Conservation (phyloP, 805 yeast genomes). For the Brettanomyces naardenensis region DNA sequence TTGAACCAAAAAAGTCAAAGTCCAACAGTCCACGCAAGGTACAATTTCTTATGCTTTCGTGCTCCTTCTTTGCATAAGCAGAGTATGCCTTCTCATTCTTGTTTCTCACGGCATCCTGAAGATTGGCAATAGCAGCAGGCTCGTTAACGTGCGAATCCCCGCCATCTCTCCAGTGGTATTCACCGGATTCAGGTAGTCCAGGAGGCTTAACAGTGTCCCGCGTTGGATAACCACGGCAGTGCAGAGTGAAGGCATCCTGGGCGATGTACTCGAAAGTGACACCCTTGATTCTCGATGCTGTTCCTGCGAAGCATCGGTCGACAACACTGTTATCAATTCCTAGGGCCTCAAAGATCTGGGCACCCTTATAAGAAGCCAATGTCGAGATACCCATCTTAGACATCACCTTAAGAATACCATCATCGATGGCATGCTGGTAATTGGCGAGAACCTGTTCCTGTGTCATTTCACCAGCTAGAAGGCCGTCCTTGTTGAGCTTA, state of each 20-base stretch:
- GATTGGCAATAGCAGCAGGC: constrained; percentile 88
- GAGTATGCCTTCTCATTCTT: constrained; percentile 92
- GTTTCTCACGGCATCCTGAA: constrained; percentile 97
- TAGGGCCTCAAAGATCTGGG: constrained; percentile 94
- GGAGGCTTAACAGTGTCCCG: constrained; percentile 63
- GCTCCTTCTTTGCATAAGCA: constrained; percentile 80
- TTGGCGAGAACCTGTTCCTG: constrained; percentile 60
- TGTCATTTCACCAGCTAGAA: constrained; percentile 48
- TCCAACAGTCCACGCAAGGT: constrained; percentile 91
- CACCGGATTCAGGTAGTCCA: constrained; percentile 89
- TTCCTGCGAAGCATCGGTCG: constrained; percentile 93
- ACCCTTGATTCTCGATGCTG: constrained; percentile 95
- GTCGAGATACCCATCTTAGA: constrained; percentile 99
- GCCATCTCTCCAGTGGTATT: constrained; percentile 98
- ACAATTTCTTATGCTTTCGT: constrained; percentile 86
- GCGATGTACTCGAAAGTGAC: constrained; percentile 93
- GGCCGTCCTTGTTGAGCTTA: constrained; percentile 74
- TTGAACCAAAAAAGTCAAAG: constrained; percentile 67
- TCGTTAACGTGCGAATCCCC: constrained; percentile 94
- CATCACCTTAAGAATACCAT: constrained; percentile 94
- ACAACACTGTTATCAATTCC: constrained; percentile 94
- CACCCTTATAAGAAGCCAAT: constrained; percentile 96
- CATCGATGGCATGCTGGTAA: constrained; percentile 78
- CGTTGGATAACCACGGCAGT: constrained; percentile 84
- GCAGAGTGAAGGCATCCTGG: constrained; percentile 91